Base-by-base conservation (phyloP, 2,329 filamentous ascomycete genomes). In the Penicillium occitanis region DNA sequence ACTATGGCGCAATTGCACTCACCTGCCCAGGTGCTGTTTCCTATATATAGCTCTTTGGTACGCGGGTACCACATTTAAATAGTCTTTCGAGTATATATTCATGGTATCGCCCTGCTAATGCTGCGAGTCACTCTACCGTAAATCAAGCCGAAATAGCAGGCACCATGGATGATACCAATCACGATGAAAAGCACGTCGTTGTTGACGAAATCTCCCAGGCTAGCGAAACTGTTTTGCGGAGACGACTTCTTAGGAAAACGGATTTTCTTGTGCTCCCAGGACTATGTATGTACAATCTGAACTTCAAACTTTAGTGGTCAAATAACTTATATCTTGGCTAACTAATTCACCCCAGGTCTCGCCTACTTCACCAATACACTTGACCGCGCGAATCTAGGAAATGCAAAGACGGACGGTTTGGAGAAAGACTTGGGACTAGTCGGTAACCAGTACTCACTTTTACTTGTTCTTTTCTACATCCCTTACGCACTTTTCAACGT, bases 371-470 rank as follows among this genome's bases (percentile, higher is more conserved):
- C 19, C n/a, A 48, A 48, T 22, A 48, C n/a, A 11, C 44, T 48
- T 19, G 44, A 48, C 17, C 17, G 19, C 7, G 17, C 44, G 2
- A 48, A 48, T 48, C 83, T 0, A 82, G 85, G 67, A 85, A 82
- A 0, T 81, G 58, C 58, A 46, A 61, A 61, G 22, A 61, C 58
- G 17, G 58, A 84, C 63, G 82, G 81, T 5, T 74, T 81, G 50
- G 78, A 80, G 14, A 69, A 73, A 25, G 83, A 84, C 61, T 80
- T 91, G 3, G 80, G 83, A 14, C 78, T 92, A 67, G 75, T 73
- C 79, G 60, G 75, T 68, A 63, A 83, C 81, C 66, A 77, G 79
- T 85, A 8, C 70, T 61, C 58, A 11, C 37, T 61, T 46, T 7
- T 61, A 17, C 35, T 61, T 48, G 37, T 84, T 1, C 72, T 85